Evolutionary conservation across 2,329 filamentous ascomycete genomes (phyloP), one percentile per base, ranked within the genome.

Genomic region (Hymenoscyphus salicellus): DNA sequence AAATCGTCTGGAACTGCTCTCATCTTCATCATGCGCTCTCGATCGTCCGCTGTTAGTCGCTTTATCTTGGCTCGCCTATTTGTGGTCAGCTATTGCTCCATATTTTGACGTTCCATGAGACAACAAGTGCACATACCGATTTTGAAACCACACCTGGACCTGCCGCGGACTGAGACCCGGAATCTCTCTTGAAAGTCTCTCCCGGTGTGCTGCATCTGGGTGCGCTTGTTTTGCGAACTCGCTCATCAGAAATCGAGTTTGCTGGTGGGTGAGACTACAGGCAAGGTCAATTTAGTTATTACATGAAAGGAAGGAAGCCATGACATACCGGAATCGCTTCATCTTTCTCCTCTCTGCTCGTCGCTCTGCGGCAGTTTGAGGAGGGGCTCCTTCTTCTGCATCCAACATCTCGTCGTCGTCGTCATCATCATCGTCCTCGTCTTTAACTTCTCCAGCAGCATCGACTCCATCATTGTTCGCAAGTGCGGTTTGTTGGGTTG

Each of bases 141-240:
- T 98, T 78, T 98, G 93, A 78, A 98, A 98, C 94, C 93, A 98
- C 59, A 98, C 93, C 77, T 98, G 93, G 28, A 98, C 94, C 76
- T 98, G 93, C 66, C 93, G 87, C 43, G 93, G 92, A 72, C 91
- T 97, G 58, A 98, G 79, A 0, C 93, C 94, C 36, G 94, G 93
- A 56, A 98, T 97, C 76, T 97, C 92, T 68, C 90, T 83, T 3
- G 93, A 94, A 43, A 98, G 82, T 57, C 92, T 85, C 76, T 97
- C 93, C 68, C 93, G 85, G 77, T 97, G 93, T 57, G 91, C 91
- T 49, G 93, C 93, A 78, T 98, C 93, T 7, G 93, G 93, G 75
- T 97, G 93, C 28, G 93, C 92, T 75, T 98, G 93, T 72, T 95
- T 93, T 64, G 93, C 91, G 74, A 97, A 98, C 76, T 98, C 93